A percentile compares a stretch with the other conserved stretches of the same genome.
These are phyloP conservation scores for Cicer bijugum DNA, from an alignment of 306 rosid genomes.

Conservation along the genomic window DNA sequence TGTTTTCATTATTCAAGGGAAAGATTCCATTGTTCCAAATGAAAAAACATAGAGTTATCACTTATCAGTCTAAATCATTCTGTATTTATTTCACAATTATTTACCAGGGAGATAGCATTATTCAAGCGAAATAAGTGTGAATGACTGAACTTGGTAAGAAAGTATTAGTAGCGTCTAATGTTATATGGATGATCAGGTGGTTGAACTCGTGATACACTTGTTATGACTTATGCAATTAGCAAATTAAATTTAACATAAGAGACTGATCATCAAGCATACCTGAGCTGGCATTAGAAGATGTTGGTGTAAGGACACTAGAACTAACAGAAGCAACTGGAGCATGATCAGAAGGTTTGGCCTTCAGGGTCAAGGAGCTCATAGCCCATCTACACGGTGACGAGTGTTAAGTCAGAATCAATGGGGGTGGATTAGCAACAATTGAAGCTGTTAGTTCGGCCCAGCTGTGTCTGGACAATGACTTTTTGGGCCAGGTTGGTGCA, in stretches of 20 bases:
- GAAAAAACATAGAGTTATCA: neutral
- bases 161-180: slow-evolving; percentile 9
- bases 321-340: slow-evolving; percentile 70
- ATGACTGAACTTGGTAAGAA: slow-evolving; percentile 38
- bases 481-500: too few relatives aligned
- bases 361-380: slow-evolving; percentile 97
- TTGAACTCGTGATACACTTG: slow-evolving; percentile 14
- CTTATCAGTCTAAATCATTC: slow-evolving; percentile 2
- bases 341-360: slow-evolving; percentile 91
- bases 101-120: slow-evolving; percentile 16
- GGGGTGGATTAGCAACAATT: too few relatives aligned
- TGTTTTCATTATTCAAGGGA: slow-evolving; percentile 36
- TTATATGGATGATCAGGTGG: slow-evolving; percentile 12
- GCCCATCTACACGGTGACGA: slow-evolving; percentile 80
- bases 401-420: slow-evolving; percentile 33
- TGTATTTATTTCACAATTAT: slow-evolving; percentile 7
- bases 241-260: slow-evolving; percentile 28
- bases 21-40: slow-evolving; percentile 20
- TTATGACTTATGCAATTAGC: slow-evolving; percentile 10
- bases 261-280: slow-evolving; percentile 55
- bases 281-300: slow-evolving; percentile 67
- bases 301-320: slow-evolving; percentile 55
- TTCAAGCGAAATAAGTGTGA: slow-evolving; percentile 24
- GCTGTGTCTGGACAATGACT: too few relatives aligned
- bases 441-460: too few relatives aligned